Base-by-base conservation (phyloP, 495 filamentous ascomycete species). In the Ramalina peruviana region DNA sequence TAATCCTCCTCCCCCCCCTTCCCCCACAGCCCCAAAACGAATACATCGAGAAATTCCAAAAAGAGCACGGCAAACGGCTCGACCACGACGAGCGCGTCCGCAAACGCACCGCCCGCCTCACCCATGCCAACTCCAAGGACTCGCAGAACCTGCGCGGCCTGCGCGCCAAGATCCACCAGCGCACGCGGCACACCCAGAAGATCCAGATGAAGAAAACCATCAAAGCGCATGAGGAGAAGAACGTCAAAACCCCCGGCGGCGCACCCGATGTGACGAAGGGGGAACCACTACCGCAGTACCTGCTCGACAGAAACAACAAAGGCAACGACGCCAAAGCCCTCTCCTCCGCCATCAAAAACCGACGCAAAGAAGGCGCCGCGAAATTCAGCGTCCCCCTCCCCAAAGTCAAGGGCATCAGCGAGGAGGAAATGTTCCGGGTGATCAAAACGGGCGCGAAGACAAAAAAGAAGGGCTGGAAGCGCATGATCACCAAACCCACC, bases 191-290 rank as follows among this genome's bases (percentile, higher is more conserved):
- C 68, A 78, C 83, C 60, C 86, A 97, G 71, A 99, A 99, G 82
- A 97, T 99, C 65, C 89, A 96, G 79, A 90, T 98, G 85, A 84
- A 85, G 67, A 96, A 98, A 78, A 73, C 80, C 59, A 94, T 98
- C 77, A 84, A 83, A 66, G 81, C 83, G 51, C 84, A 90, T 70
- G 92, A 98, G 65, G 85, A 96, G 73, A 82, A 85, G 66, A 93
- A 93, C 61, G 81, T 97, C 73, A 93, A 95, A 68, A 82, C 85
- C n/a, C 30, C 30, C 30, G 72, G 79, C n/a, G 76, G 30, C 3
- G 30, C 30, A 0, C 77, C 81, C 55, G 68, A 78, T 50, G 81
- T 84, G 66, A 82, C 85, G 19, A 80, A 80, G 54, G 64, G 69
- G 40, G 82, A 82, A 30, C 82, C 89, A 40, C 65, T 94, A 49